Evolutionary conservation across 257 asterid species (phyloP).

Genomic region (Verbena officinalis): DNA sequence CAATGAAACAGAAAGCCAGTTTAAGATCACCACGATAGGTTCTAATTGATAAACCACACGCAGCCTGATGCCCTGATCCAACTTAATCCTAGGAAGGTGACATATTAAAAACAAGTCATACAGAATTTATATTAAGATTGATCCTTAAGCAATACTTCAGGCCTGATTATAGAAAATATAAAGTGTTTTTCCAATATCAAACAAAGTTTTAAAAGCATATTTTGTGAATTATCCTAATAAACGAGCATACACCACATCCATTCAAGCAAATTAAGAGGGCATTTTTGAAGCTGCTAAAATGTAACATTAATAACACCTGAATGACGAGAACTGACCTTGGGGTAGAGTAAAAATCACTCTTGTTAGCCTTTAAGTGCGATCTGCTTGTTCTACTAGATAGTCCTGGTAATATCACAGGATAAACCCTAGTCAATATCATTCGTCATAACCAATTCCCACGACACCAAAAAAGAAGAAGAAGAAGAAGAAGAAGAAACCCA

Average conservation of each 20-base stretch:
- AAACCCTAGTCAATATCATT: constrained; percentile 18
- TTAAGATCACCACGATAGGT: constrained; percentile 12
- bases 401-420: constrained; percentile 48
- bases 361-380: constrained; percentile 51
- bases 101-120: not conserved
- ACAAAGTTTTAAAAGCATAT: not conserved
- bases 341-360: constrained; percentile 35
- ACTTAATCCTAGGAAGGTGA: not conserved
- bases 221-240: not conserved
- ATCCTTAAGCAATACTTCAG: constrained; percentile 1
- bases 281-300: constrained; percentile 5
- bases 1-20: constrained; percentile 1
- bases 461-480: not conserved
- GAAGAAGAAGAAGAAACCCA: too few relatives aligned
- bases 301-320: constrained; percentile 12
- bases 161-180: not conserved
- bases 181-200: constrained; percentile 2
- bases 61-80: not conserved
- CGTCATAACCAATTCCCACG: constrained; percentile 4
- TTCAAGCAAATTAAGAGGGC: not conserved
- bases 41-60: not conserved
- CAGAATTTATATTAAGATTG: constrained; percentile 1
- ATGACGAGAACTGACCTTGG: constrained; percentile 55
- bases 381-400: constrained; percentile 51
- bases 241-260: constrained; percentile 17